phyloP scores from a whole-genome alignment of 192 early-diverging fungal genomes.

The Lunasporangiospora selenospora region DNA sequence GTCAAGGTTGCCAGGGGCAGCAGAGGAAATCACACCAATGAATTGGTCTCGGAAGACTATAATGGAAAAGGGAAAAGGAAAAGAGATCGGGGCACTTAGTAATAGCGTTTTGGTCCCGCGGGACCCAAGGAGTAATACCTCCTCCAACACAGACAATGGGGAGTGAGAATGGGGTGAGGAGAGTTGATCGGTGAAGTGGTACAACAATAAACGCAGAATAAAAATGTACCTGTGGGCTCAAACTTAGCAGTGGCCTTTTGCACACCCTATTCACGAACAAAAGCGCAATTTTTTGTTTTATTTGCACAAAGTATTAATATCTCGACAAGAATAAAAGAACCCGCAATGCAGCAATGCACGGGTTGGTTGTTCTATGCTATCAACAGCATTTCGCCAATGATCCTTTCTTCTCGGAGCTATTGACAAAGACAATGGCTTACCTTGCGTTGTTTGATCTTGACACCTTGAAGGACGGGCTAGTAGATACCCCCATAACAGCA shows the following conservation, averaged over 20 bases:
- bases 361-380: too few species aligned
- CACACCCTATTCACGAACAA: conserved; percentile 53
- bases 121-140: neutral
- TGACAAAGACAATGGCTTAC: conserved; percentile 25
- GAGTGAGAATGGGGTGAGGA: neutral
- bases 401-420: neutral
- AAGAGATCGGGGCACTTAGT: neutral
- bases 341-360: too few species aligned
- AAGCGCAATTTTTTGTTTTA: too few species aligned
- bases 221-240: conserved; percentile 64
- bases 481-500: too few species aligned
- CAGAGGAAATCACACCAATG: conserved; percentile 54
- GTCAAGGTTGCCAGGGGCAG: conserved; percentile 69
- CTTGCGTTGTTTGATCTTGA: conserved; percentile 72
- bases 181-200: neutral
- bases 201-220: neutral
- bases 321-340: too few species aligned
- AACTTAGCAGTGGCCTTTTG: conserved; percentile 72
- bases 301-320: too few species aligned
- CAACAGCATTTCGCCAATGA: neutral
- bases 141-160: neutral
- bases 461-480: conserved; percentile 69
- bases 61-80: neutral
- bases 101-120: too few species aligned
- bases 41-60: conserved; percentile 69